These are phyloP conservation scores for Trichoderma orchidacearum DNA, from an alignment of 495 filamentous ascomycete species.

Conservation along the genomic window DNA sequence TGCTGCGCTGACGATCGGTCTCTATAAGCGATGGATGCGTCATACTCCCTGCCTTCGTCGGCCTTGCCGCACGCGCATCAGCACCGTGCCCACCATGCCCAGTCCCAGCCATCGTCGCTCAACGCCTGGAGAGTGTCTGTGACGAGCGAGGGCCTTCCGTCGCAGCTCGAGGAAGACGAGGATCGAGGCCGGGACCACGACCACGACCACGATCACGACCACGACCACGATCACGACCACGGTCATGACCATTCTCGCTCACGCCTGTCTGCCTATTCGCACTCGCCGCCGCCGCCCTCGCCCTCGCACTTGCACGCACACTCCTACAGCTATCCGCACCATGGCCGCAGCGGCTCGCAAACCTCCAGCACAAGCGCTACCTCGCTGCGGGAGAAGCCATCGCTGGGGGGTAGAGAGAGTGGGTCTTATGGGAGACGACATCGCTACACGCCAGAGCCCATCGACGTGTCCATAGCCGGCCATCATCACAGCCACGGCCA, in stretches of 20 bases:
- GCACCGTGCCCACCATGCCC: conserved; percentile 22
- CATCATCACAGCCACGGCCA: conserved; percentile 12
- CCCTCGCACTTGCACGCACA: conserved; percentile 4
- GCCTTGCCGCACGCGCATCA: conserved; percentile 19
- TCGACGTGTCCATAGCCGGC: not conserved
- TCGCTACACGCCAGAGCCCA: not conserved
- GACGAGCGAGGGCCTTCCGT: conserved; percentile 14
- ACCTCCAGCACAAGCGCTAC: conserved; percentile 7
- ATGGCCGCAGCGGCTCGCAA: conserved; percentile 4
- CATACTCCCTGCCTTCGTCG: conserved; percentile 14
- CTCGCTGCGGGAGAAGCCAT: not conserved
- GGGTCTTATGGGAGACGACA: not conserved
- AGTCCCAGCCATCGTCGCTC: conserved; percentile 12
- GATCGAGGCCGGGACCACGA: conserved; percentile 6
- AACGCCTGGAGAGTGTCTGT: conserved; percentile 1
- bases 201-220: conserved; percentile 23
- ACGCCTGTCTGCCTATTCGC: conserved; percentile 9
- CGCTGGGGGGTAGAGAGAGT: not conserved
- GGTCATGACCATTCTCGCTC: conserved; percentile 13
- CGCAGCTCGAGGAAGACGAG: conserved; percentile 9
- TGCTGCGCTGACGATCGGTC: not conserved
- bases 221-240: conserved; percentile 18
- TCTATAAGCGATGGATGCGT: conserved; percentile 25
- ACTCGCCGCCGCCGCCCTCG: conserved; percentile 20
- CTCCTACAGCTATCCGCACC: not conserved